Base-by-base conservation (phyloP, 164 flowering plant species). In the Paratinospora sagittata region DNA sequence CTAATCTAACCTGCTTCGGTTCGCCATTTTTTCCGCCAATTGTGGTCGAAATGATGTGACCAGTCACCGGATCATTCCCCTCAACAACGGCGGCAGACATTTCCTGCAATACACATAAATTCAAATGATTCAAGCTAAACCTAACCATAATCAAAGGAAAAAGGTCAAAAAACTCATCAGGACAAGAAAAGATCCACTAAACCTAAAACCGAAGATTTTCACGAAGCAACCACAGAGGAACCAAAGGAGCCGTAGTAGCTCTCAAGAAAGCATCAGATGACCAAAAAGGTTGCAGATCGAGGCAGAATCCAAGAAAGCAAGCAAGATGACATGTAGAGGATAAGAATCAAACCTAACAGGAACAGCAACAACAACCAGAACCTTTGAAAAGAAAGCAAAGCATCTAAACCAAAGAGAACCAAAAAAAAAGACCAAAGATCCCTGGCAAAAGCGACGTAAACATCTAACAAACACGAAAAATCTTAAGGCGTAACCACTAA, bases 21-120 rank as follows among this genome's bases (percentile, higher is more conserved):
- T 90, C 93, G 27, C 96, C 96, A 86, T 92, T 90, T 82, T 88
- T 90, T 71, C 98, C 98, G n/a, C 96, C 97, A 75, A 90, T 89
- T 0, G 98, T 92, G 43, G 96, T 92, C 21, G 98, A 89, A 74
- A 92, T 92, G 33, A 92, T 88, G 81, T 92, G 98, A 49, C 98
- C 98, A 43, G 93, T 86, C 27, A 86, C 90, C 9, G 85, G 84
- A 80, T 86, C 96, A 78, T 86, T 89, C 58, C 95, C 90, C 78
- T 89, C 88, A 14, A 86, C 79, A 26, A 85, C 86, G 36, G 89
- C 69, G 60, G 90, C 77, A 17, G 91, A 67, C 82, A 88, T 87
- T 78, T 88, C 98, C 95, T 90, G 85, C 74, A 81, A 78, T 21
- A 72, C 19, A 63, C 10, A 55, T 12, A 36, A 66, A 70, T 33